Conservation (phyloP, 2,329 filamentous ascomycete genomes). For the Cladosporium sp. region DNA sequence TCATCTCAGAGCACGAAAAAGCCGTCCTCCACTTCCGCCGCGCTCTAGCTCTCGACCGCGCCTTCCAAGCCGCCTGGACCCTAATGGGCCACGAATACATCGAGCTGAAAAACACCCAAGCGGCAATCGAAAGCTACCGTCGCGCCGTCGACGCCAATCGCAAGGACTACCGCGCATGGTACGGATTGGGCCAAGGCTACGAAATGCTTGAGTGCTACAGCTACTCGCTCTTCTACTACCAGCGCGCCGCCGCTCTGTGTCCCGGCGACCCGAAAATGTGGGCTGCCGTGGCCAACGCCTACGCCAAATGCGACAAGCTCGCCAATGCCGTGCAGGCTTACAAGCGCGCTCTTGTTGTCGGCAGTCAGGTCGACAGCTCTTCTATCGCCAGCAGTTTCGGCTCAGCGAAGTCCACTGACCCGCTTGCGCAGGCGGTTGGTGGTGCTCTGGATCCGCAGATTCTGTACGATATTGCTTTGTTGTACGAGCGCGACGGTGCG, state of each 20-base stretch:
- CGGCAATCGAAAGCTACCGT: slow-evolving; percentile 93
- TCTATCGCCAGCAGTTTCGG: slow-evolving; percentile 42
- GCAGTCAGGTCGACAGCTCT: slow-evolving; percentile 72
- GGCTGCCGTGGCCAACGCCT: slow-evolving; percentile 89
- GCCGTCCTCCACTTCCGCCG: slow-evolving; percentile 96
- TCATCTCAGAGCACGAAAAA: slow-evolving; percentile 94
- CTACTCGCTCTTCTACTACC: slow-evolving; percentile 96
- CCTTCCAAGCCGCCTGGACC: slow-evolving; percentile 93
- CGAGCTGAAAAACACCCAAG: slow-evolving; percentile 96
- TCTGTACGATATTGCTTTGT: slow-evolving; percentile 78
- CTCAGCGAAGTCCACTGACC: slow-evolving; percentile 33
- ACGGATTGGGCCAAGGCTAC: slow-evolving; percentile 93
- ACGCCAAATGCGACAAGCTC: slow-evolving; percentile 80
- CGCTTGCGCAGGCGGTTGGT: slow-evolving; percentile 43
- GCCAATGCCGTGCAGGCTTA: slow-evolving; percentile 92
- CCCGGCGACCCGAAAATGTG: slow-evolving; percentile 98
- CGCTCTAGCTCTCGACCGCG: slow-evolving; percentile 81
- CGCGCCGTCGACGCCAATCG: slow-evolving; percentile 93
- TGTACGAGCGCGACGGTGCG: slow-evolving; percentile 78
- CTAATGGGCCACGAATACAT: slow-evolving; percentile 99
- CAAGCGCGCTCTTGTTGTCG: slow-evolving; percentile 84
- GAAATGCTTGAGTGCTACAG: slow-evolving; percentile 97
- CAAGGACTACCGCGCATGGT: slow-evolving; percentile 96
- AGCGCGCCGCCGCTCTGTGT: slow-evolving; percentile 85
- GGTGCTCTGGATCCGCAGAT: slow-evolving; percentile 81